phyloP scores from a whole-genome alignment of 768 basidiomycete species.

The Galerina marginata region DNA sequence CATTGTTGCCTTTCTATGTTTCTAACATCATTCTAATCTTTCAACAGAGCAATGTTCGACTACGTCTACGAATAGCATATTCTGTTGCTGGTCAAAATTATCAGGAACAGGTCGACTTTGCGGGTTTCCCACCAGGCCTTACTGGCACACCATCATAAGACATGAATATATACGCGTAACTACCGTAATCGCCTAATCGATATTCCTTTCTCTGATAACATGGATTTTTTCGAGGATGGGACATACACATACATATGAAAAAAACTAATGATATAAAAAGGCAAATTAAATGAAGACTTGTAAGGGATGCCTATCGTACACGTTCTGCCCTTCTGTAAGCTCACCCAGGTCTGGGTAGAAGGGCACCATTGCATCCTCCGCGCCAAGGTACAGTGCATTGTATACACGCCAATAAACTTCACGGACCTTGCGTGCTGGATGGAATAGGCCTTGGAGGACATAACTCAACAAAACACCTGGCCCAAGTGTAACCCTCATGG shows the following conservation, averaged over 20 bases:
- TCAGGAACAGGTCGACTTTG: constrained; percentile 95
- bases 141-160: constrained; percentile 53
- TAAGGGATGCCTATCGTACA: constrained; percentile 83
- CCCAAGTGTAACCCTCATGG: constrained; percentile 95
- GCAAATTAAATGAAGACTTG: constrained; percentile 76
- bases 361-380: constrained; percentile 89
- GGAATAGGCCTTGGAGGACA: constrained; percentile 93
- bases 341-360: constrained; percentile 94
- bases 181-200: constrained; percentile 13
- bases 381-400: constrained; percentile 92
- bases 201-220: constrained; percentile 3
- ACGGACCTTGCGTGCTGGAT: constrained; percentile 95
- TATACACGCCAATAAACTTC: constrained; percentile 99
- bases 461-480: constrained; percentile 93
- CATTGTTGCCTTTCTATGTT: not conserved
- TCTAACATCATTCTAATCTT: constrained; percentile 8
- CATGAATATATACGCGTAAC: constrained; percentile 10
- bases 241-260: constrained; percentile 4
- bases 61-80: constrained; percentile 87
- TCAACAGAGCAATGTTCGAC: constrained; percentile 75
- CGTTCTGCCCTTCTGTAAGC: constrained; percentile 89
- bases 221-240: constrained; percentile 1
- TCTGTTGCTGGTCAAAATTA: constrained; percentile 67
- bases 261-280: constrained; percentile 8
- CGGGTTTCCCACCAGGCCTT: constrained; percentile 82